Conservation (phyloP, 75 land plant genomes). For the Sequoiadendron giganteum region DNA sequence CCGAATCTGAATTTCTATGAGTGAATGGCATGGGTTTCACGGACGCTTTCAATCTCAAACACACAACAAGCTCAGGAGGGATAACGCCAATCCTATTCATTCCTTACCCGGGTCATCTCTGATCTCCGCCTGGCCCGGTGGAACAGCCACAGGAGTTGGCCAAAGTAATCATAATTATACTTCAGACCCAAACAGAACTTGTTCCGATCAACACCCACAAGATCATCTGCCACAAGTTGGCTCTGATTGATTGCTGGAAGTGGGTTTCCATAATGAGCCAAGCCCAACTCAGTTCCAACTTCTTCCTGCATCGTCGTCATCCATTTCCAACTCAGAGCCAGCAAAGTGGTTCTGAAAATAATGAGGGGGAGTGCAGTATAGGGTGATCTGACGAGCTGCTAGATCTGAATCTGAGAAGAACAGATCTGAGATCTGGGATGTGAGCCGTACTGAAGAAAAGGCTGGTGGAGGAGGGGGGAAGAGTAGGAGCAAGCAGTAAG, state of each 20-base stretch:
- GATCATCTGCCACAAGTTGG: not conserved
- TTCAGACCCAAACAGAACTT: too few relatives aligned
- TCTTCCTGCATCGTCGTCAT: not conserved
- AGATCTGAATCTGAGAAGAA: not conserved
- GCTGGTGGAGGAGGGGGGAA: not conserved
- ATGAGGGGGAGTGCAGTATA: not conserved
- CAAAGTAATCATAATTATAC: too few relatives aligned
- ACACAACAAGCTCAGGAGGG: constrained; percentile 59
- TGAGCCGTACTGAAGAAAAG: not conserved
- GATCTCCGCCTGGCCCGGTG: not conserved
- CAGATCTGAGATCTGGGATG: not conserved
- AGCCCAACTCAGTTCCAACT: too few relatives aligned
- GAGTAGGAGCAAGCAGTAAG: too few relatives aligned
- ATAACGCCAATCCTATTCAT: constrained; percentile 33
- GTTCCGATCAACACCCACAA: too few relatives aligned
- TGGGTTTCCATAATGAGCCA: not conserved
- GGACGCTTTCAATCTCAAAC: not conserved
- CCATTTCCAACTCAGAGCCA: not conserved
- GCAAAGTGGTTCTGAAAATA: constrained; percentile 2
- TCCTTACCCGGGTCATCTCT: not conserved
- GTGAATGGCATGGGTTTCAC: not conserved
- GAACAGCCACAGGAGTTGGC: not conserved
- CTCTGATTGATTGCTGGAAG: not conserved
- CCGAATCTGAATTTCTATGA: not conserved
- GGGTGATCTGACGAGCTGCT: not conserved